phyloP scores from a whole-genome alignment of 371 early-diverging fungal species.

The Apophysomyces elegans region DNA sequence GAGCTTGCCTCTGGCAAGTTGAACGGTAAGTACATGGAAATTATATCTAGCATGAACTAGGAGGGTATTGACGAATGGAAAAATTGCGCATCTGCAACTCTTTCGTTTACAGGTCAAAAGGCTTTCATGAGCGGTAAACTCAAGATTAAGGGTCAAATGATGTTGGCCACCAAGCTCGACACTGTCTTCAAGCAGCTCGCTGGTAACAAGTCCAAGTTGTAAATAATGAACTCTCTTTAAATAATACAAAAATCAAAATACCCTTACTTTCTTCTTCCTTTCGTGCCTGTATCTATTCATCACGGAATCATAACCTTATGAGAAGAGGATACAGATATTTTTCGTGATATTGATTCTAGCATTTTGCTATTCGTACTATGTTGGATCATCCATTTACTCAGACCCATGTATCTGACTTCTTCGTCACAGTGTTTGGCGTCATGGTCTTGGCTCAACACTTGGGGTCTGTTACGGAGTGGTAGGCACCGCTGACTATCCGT shows the following conservation, averaged over 20 bases:
- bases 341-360: too few relatives aligned
- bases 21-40: slow-evolving; percentile 46
- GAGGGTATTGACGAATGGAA: not conserved
- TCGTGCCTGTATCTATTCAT: too few relatives aligned
- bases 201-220: slow-evolving; percentile 46
- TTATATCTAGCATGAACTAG: not conserved
- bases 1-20: slow-evolving; percentile 79
- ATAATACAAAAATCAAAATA: not conserved
- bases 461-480: too few relatives aligned
- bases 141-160: slow-evolving; percentile 78
- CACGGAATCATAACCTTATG: too few relatives aligned
- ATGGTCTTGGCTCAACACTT: too few relatives aligned
- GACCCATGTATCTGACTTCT: too few relatives aligned
- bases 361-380: too few relatives aligned
- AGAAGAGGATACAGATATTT: too few relatives aligned
- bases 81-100: not conserved
- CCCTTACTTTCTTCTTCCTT: not conserved
- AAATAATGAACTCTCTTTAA: slow-evolving; percentile 18
- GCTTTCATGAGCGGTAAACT: slow-evolving; percentile 83
- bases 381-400: too few relatives aligned
- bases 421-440: too few relatives aligned
- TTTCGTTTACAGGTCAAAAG: slow-evolving; percentile 22
- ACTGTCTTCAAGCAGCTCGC: slow-evolving; percentile 40
- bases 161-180: slow-evolving; percentile 74
- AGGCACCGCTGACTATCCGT: too few relatives aligned